Conservation (phyloP, 2,329 filamentous ascomycete genomes). For the Sarocladium oryzae region DNA sequence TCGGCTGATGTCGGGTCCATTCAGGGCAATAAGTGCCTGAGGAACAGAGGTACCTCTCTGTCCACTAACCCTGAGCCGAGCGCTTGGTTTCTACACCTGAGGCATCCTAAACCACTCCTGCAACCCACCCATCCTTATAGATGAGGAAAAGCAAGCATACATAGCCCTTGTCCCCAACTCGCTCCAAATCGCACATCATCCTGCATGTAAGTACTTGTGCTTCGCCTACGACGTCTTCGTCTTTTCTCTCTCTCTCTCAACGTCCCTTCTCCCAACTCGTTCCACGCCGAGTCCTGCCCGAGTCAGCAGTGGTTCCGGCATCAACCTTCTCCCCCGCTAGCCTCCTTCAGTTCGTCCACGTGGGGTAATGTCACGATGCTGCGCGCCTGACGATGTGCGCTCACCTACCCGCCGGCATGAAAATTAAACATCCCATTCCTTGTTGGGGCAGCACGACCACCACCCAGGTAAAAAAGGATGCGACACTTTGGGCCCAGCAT, state of each 20-base stretch:
- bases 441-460: not conserved
- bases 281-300: not conserved
- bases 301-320: slow-evolving; percentile 1
- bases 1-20: slow-evolving; percentile 12
- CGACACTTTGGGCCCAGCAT: no score
- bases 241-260: no score
- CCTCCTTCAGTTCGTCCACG: slow-evolving; percentile 8
- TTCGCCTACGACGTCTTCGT: no score
- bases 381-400: not conserved
- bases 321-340: not conserved
- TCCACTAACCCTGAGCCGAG: no score
- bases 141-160: no score
- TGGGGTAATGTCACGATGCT: slow-evolving; percentile 9
- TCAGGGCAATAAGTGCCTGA: slow-evolving; percentile 1
- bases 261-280: not conserved
- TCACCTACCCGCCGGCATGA: not conserved
- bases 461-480: no score
- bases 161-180: no score
- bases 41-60: not conserved
- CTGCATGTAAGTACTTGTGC: no score
- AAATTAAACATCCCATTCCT: not conserved
- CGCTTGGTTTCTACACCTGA: not conserved
- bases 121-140: no score
- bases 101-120: no score
- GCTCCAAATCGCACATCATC: no score